Evolutionary conservation across 352 stramenopile species (phyloP), one percentile per base, ranked within the genome.

Genomic region (Halophytophthora batemanensis): DNA sequence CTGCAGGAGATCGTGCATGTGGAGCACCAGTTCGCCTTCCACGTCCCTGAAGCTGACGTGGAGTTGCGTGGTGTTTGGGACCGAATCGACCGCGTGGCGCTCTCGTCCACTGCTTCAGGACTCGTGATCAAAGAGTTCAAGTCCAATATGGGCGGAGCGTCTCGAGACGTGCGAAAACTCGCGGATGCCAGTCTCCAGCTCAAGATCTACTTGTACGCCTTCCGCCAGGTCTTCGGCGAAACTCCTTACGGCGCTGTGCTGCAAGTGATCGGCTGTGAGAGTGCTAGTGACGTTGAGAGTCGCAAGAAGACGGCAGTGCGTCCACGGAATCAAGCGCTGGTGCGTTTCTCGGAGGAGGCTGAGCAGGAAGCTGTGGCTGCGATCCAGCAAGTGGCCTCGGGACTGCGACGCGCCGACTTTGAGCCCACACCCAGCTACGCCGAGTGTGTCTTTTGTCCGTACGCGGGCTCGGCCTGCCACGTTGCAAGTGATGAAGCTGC

Each of bases 101-200:
- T 36, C 37, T 2, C 14, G 22, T 40, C 25, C 33, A 40, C 17
- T 19, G 21, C 39, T 28, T 59, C 46, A 11, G 54, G 52, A 12
- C 54, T 75, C 2, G 54, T 90, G 10, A 86, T 94, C 18, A 74
- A 86, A 45, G 83, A 94, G 61, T 94, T 91, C 65, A 94, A 94
- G 57, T 86, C 83, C 11, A 92, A 91, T 42, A 71, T 90, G 48
- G 69, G 73, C 39, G 68, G 68, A 6, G 56, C 64, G 14, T 39
- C 50, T 2, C 75, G 83, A 5, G 75, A 90, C 15, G 66, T 88
- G 53, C 54, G 60, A 21, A 74, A 67, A 38, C 51, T 85, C 2
- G 77, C 81, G 11, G 50, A 63, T 17, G 64, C 87, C n/a, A 94
- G 82, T 46, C 62, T 92, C 2, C 83, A 94, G 64, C 71, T 94